Percentiles rank a stretch among this genome's conserved stretches.
These are phyloP conservation scores for Teratosphaeria destructans DNA, from an alignment of 2,329 filamentous ascomycete genomes.

Conservation along the genomic window DNA sequence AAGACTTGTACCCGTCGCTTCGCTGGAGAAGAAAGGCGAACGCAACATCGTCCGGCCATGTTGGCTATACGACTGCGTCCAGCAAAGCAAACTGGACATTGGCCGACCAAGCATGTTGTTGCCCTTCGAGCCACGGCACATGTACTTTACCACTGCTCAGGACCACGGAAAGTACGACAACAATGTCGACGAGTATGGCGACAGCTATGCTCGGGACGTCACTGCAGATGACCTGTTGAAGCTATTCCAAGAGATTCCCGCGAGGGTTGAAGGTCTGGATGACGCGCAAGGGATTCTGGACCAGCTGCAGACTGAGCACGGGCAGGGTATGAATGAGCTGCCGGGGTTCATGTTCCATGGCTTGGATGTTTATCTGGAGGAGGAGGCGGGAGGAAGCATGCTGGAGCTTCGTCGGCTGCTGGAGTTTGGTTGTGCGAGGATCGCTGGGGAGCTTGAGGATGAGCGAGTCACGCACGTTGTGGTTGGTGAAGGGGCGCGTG, in stretches of 20 bases:
- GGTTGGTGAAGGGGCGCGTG: conserved; percentile 30
- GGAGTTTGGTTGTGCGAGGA: conserved; percentile 58
- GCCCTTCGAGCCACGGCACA: conserved; percentile 56
- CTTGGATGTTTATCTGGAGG: conserved; percentile 35
- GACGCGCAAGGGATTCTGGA: conserved; percentile 45
- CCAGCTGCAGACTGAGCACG: conserved; percentile 42
- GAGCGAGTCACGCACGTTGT: conserved; percentile 61
- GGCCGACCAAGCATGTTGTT: conserved; percentile 49
- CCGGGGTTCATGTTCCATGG: conserved; percentile 44
- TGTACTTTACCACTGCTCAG: conserved; percentile 58
- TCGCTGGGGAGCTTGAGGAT: conserved; percentile 42
- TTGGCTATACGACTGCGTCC: conserved; percentile 78
- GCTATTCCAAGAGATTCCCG: conserved; percentile 42
- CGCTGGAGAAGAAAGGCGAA: conserved; percentile 61
- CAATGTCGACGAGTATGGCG: conserved; percentile 66
- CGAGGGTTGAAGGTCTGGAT: conserved; percentile 37
- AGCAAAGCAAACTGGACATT: conserved; percentile 44
- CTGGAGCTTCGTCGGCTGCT: conserved; percentile 5
- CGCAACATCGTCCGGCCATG: conserved; percentile 64
- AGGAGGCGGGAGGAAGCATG: conserved; percentile 18
- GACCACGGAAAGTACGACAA: conserved; percentile 44
- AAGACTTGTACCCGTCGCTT: conserved; percentile 68
- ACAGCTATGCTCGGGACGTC: conserved; percentile 70
- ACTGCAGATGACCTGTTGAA: conserved; percentile 50
- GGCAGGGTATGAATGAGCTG: conserved; percentile 43